Evolutionary conservation across 768 basidiomycete species (phyloP).

Genomic region (Tylopilus subfusipes): DNA sequence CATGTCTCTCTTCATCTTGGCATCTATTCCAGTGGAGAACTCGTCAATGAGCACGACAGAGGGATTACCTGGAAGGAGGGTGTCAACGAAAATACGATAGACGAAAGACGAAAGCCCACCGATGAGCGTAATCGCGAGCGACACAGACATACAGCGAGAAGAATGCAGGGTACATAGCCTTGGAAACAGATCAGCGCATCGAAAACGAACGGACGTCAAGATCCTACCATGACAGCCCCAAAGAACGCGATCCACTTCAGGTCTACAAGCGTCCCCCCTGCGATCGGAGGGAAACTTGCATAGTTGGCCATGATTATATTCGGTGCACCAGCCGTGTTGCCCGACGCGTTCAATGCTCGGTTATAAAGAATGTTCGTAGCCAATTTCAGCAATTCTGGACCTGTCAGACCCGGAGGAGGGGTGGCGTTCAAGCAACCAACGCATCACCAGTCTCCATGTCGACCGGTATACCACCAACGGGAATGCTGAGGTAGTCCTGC

Average conservation of each 20-base stretch:
- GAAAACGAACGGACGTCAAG: neutral
- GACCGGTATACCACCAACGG: slow-evolving; percentile 67
- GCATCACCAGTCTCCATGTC: slow-evolving; percentile 47
- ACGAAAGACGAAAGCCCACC: slow-evolving; percentile 34
- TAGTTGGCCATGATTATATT: slow-evolving; percentile 59
- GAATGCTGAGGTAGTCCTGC: slow-evolving; percentile 50
- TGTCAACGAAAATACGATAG: neutral
- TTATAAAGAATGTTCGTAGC: slow-evolving; percentile 66
- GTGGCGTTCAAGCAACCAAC: slow-evolving; percentile 68
- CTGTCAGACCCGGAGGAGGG: slow-evolving; percentile 53
- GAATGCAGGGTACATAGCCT: slow-evolving; percentile 82
- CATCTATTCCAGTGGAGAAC: slow-evolving; percentile 80
- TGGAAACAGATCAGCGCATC: neutral
- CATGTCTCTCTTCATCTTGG: slow-evolving; percentile 82
- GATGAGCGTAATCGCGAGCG: slow-evolving; percentile 55
- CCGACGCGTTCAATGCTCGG: slow-evolving; percentile 52
- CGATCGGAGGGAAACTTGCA: slow-evolving; percentile 54
- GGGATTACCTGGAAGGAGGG: slow-evolving; percentile 54
- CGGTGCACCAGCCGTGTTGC: slow-evolving; percentile 34
- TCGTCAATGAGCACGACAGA: slow-evolving; percentile 78
- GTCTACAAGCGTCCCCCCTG: slow-evolving; percentile 52
- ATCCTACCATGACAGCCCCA: slow-evolving; percentile 62
- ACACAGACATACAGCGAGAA: slow-evolving; percentile 65
- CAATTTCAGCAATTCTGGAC: slow-evolving; percentile 62
- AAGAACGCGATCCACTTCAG: slow-evolving; percentile 78